phyloP scores from a whole-genome alignment of 78 protist species.

The Parvularia atlantis region DNA sequence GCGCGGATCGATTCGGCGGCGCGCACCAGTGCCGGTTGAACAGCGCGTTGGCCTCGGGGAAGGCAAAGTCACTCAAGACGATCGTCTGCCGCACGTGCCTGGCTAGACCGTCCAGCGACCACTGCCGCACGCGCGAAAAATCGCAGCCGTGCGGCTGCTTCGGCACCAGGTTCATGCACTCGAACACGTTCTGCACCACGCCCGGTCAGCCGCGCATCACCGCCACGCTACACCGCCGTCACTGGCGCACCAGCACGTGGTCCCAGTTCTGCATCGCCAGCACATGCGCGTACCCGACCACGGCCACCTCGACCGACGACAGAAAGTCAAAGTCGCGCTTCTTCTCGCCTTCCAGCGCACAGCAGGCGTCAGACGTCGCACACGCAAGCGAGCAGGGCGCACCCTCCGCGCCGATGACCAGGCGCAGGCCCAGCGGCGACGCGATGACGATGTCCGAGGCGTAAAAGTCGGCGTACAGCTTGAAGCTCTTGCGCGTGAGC shows the following conservation, averaged over 20 bases:
- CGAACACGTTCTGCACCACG: slow-evolving; percentile 15
- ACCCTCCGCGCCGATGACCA: slow-evolving; percentile 42
- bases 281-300: slow-evolving; percentile 48
- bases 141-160: slow-evolving; percentile 30
- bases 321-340: slow-evolving; percentile 54
- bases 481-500: slow-evolving; percentile 24
- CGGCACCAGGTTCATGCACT: slow-evolving; percentile 33
- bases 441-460: slow-evolving; percentile 63
- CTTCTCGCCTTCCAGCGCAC: background rate
- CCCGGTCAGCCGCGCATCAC: background rate
- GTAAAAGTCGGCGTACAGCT: slow-evolving; percentile 33
- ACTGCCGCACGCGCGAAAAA: slow-evolving; percentile 26
- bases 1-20: too few relatives aligned
- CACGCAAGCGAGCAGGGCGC: background rate
- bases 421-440: slow-evolving; percentile 67
- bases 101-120: background rate
- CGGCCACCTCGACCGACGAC: slow-evolving; percentile 55
- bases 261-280: slow-evolving; percentile 79
- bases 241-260: slow-evolving; percentile 28
- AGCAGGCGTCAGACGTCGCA: background rate
- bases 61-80: slow-evolving; percentile 14
- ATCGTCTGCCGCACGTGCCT: slow-evolving; percentile 53
- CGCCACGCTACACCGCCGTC: background rate
- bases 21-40: slow-evolving; percentile 26
- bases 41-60: slow-evolving; percentile 51